Base-by-base conservation (phyloP, 257 asterid species). In the Echium plantagineum region DNA sequence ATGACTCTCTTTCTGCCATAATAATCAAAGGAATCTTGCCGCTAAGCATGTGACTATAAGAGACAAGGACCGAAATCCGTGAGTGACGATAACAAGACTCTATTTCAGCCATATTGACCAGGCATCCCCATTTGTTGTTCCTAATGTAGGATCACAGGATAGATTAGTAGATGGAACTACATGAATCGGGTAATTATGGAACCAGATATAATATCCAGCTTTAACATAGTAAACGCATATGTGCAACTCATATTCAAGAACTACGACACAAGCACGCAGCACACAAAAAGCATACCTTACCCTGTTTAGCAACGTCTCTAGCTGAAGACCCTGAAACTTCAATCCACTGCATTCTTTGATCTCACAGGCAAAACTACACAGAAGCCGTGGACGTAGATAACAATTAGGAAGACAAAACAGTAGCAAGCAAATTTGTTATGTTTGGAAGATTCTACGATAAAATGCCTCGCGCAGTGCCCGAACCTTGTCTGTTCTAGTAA, bases 281-380 rank as follows among this genome's bases (percentile, higher is more conserved):
- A 56, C 1, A 56, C 18, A n/a, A 52, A 15, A 21, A 56, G 19
- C 62, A 65, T 71, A 88, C 96, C 95, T 83, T 88, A 19, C 85
- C 83, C 76, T 88, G 96, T 76, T 85, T 88, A 51, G 95, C 96
- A 52, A 88, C 96, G 48, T 88, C 96, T 65, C 76, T 81, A 22
- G 96, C 95, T 12, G 96, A 88, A 21, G 96, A 88, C 59, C 96
- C 95, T 9, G 96, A 88, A 57, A 88, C 96, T 77, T 85, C 96
- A 57, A 88, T 88, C 95, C 96, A 88, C 4, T 47, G 94, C 85
- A 77, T 87, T 87, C 85, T 87, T 87, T 4, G 96, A 84, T 65
- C 96, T 81, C 67, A 87, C 91, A 21, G 96, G 96, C 69, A 87
- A 79, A 69, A 87, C 87, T 31, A 87, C 96, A n/a, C 96, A 89